phyloP scores from a whole-genome alignment of 257 asterid species.

The Linaria vulgaris region DNA sequence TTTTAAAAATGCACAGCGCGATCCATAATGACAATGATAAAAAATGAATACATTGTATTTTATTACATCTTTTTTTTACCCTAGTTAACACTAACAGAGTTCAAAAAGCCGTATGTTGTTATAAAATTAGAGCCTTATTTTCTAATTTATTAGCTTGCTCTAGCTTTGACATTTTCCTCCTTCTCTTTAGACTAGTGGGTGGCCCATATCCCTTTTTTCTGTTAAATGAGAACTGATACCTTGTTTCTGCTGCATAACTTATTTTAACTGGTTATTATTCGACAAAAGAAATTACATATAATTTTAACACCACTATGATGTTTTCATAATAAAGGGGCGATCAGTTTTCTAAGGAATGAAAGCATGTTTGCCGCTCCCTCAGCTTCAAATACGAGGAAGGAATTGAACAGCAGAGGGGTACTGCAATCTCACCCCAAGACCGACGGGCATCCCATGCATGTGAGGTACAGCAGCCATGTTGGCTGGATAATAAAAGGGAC shows the following conservation, averaged over 20 bases:
- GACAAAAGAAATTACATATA: too few relatives aligned
- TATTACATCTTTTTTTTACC: neutral
- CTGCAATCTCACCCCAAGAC: slow-evolving; percentile 69
- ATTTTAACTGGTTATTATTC: neutral
- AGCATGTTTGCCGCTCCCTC: slow-evolving; percentile 8
- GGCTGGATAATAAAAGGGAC: slow-evolving; percentile 81
- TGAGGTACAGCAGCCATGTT: slow-evolving; percentile 60
- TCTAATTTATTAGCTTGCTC: slow-evolving; percentile 8
- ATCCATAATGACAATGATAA: neutral
- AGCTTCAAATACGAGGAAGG: slow-evolving; percentile 7
- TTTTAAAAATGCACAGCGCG: neutral
- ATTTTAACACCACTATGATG: slow-evolving; percentile 9
- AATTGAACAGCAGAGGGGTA: slow-evolving; percentile 17
- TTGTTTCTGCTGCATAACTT: neutral
- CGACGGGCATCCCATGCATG: slow-evolving; percentile 87
- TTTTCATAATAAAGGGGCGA: slow-evolving; percentile 4
- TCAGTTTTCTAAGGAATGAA: slow-evolving; percentile 11
- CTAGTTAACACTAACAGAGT: slow-evolving; percentile 1
- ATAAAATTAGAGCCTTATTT: neutral
- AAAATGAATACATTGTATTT: neutral
- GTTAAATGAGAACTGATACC: neutral
- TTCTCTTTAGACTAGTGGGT: neutral
- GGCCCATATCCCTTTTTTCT: neutral
- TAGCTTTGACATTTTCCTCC: neutral
- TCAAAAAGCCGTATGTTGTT: slow-evolving; percentile 5